Evolutionary conservation across 2,329 filamentous ascomycete species (phyloP), one percentile per base, ranked within the genome.

Genomic region (Colletotrichum nymphaeae): DNA sequence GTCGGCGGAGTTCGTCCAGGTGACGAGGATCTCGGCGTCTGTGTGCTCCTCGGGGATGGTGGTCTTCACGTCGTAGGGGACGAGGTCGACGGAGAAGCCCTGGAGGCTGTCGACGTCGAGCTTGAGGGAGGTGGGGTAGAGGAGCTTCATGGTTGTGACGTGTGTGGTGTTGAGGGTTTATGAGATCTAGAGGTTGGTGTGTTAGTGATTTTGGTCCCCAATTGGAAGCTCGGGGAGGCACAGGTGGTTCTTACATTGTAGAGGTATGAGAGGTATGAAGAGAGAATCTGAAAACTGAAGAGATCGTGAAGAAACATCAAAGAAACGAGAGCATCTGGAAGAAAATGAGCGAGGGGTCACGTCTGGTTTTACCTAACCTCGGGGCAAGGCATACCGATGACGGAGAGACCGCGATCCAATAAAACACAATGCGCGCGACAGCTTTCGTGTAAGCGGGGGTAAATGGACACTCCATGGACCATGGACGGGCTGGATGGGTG

Each of bases 41-140:
- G 84, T 79, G 77, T 87, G 88, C 73, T 89, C 85, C 26, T 88
- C 86, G 12, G 91, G 89, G 75, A 93, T 88, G 22, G 84, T 80
- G 65, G 82, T 74, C 76, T 88, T 88, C 75, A 89, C 88, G 77
- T 92, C 87, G 84, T 93, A 93, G 19, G 88, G 79, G 77, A 89
- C 85, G n/a, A 92, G 85, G 2, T 84, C 80, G 58, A 89, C 86
- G 60, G 86, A 84, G 84, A 91, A 92, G 77, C 90, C 90, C 76
- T 91, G 82, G 72, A 92, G 85, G 78, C 82, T 84, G 74, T 85
- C 75, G 72, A 86, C 77, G 83, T 92, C 86, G 80, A 92, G 86
- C 66, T 83, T 84, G 74, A 92, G 85, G 3, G 90, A 92, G 68
- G 89, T 92, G 63, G 91, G 91, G 83, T 92, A 92, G 75, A 92